A percentile compares a stretch with the other conserved stretches of the same genome.
These are phyloP conservation scores for Strigomonas culicis DNA, from an alignment of 208 protist genomes.

Conservation along the genomic window DNA sequence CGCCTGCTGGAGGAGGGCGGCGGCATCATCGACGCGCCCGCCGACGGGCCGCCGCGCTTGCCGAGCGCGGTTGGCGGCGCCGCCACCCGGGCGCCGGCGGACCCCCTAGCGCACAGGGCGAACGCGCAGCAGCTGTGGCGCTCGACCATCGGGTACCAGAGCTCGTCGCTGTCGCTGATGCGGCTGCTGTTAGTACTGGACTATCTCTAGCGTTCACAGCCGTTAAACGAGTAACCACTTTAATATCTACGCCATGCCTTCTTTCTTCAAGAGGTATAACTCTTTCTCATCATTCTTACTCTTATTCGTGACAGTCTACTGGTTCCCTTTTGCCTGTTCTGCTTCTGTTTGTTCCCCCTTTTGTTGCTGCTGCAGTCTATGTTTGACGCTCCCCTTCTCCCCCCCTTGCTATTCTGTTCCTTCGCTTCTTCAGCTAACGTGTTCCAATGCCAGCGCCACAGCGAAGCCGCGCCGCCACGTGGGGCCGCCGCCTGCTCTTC, in stretches of 20 bases:
- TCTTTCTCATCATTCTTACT: not conserved
- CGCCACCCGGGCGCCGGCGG: conserved; percentile 5
- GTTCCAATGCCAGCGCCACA: not conserved
- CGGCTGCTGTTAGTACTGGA: conserved; percentile 65
- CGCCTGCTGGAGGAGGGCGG: not conserved
- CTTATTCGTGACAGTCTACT: not conserved
- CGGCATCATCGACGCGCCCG: no score
- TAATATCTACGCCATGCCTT: not conserved
- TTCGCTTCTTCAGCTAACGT: not conserved
- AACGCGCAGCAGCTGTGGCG: conserved; percentile 20
- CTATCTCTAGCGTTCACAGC: conserved; percentile 29
- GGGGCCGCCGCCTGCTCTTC: conserved; percentile 22
- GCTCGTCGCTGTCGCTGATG: conserved; percentile 57
- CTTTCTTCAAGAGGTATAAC: not conserved
- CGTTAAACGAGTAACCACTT: not conserved
- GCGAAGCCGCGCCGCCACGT: not conserved
- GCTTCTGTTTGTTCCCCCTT: not conserved
- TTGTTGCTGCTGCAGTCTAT: not conserved
- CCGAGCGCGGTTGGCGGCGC: not conserved
- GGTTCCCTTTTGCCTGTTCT: not conserved
- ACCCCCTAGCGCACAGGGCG: conserved; percentile 10
- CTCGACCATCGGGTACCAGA: conserved; percentile 50
- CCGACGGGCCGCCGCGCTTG: not conserved
- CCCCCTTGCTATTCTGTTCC: not conserved
- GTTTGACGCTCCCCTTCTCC: not conserved